Evolutionary conservation across 148 eudicot species (phyloP), one percentile per base, ranked within the genome.

Genomic region (Rhododendron williamsianum): DNA sequence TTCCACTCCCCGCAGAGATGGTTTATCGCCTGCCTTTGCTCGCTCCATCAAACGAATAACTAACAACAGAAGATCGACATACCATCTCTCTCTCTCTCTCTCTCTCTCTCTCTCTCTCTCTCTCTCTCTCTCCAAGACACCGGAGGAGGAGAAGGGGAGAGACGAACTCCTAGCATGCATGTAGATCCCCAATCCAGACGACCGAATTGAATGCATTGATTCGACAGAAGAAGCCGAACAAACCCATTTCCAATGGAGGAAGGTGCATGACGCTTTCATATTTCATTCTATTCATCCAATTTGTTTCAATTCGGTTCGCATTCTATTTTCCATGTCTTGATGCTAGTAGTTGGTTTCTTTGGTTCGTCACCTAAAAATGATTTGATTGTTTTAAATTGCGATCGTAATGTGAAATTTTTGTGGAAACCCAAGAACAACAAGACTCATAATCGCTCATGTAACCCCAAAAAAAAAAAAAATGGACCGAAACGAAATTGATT

Each of bases 351-450:
- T 48, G 51, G 51, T 48, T 48, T 48, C 51, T 41, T 80, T 48
- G 15, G 10, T 38, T 58, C 25, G 2, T 58, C 23, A 56, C 18
- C 2, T 67, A 58, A 36, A 18, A 9, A 56, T 76, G 10, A 56
- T 56, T 56, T 56, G 7, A 4, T 16, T 56, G 60, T 56, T 16
- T 21, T 21, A 5, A 19, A 21, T 58, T 58, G 23, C 67, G 0
- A 58, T 23, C 6, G 6, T 12, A 3, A 35, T 58, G 74, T 36
- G 79, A 83, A 83, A 87, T 87, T 86, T 73, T 78, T 46, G 67
- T 43, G 71, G 83, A 88, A 89, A 87, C 49, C 46, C 83, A 88
- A 18, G 69, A 89, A 16, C 84, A 84, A 83, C 81, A 67, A 78
- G 89, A 84, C 87, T 38, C 80, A 38, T 89, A 85, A 46, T 21